A percentile compares a stretch with the other conserved stretches of the same genome.
These are phyloP conservation scores for Polychaeton citri DNA, from an alignment of 2,329 filamentous ascomycete genomes.

Conservation along the genomic window DNA sequence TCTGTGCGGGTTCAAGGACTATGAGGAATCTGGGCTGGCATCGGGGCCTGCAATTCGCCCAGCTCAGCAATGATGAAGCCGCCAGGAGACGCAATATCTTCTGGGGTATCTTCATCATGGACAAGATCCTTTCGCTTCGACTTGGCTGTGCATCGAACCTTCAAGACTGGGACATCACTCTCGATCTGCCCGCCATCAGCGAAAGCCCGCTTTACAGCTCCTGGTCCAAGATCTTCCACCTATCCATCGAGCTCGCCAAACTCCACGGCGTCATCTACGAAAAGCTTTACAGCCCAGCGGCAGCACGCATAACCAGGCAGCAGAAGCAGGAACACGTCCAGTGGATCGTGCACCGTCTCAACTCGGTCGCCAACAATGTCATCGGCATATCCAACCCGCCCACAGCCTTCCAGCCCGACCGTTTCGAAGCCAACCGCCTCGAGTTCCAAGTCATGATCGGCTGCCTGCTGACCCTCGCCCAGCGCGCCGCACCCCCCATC, in stretches of 20 bases:
- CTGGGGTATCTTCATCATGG: slow-evolving; percentile 26
- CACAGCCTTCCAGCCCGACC: not conserved
- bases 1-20: not conserved
- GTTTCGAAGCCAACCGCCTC: slow-evolving; percentile 1
- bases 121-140: slow-evolving; percentile 25
- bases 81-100: slow-evolving; percentile 8
- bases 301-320: slow-evolving; percentile 2
- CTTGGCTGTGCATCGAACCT: slow-evolving; percentile 23
- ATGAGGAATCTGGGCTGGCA: not conserved
- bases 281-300: slow-evolving; percentile 32
- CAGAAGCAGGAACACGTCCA: not conserved
- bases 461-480: not conserved
- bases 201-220: not conserved
- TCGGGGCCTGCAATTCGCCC: not conserved
- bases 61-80: not conserved
- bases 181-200: slow-evolving; percentile 9
- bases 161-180: slow-evolving; percentile 25
- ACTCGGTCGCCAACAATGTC: not conserved
- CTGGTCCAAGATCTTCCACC: slow-evolving; percentile 25
- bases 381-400: not conserved
- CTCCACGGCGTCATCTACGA: slow-evolving; percentile 49
- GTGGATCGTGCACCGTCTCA: not conserved
- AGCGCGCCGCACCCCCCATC: not conserved
- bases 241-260: slow-evolving; percentile 43
- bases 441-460: not conserved